Evolutionary conservation across 2,329 filamentous ascomycete species (phyloP).

Genomic region (Ceratocystis diversiconidia): DNA sequence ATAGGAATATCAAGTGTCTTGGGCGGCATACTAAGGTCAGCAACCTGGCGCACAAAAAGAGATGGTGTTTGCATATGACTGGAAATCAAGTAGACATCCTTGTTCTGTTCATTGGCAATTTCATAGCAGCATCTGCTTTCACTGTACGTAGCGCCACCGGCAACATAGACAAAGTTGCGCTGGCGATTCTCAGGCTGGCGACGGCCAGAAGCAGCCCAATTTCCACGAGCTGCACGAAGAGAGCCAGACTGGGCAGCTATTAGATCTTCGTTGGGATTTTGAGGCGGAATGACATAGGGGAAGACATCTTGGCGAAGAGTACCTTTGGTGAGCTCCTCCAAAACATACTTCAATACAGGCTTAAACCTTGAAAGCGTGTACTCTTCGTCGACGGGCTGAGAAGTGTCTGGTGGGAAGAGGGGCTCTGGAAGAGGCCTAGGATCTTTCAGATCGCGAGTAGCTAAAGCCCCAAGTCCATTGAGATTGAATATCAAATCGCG

Average conservation of each 20-base stretch:
- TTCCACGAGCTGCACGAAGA: slow-evolving; percentile 79
- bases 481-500: slow-evolving; percentile 62
- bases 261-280: slow-evolving; percentile 47
- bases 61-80: slow-evolving; percentile 85
- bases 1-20: slow-evolving; percentile 65
- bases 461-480: slow-evolving; percentile 64
- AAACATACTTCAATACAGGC: slow-evolving; percentile 64
- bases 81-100: slow-evolving; percentile 77
- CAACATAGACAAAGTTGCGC: slow-evolving; percentile 85
- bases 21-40: slow-evolving; percentile 62
- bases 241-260: slow-evolving; percentile 51
- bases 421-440: slow-evolving; percentile 48
- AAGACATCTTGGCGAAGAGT: slow-evolving; percentile 52
- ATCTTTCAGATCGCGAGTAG: slow-evolving; percentile 60
- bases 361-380: slow-evolving; percentile 79
- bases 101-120: slow-evolving; percentile 52
- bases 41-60: slow-evolving; percentile 69
- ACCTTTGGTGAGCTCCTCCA: slow-evolving; percentile 59
- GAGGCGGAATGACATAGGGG: slow-evolving; percentile 58
- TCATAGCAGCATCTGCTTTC: slow-evolving; percentile 86
- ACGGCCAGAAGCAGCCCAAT: slow-evolving; percentile 77
- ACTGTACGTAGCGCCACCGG: slow-evolving; percentile 85
- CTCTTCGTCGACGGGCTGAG: slow-evolving; percentile 49
- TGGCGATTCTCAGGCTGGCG: slow-evolving; percentile 67
- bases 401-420: slow-evolving; percentile 45